These are phyloP conservation scores for Irpex sp. DNA, from an alignment of 1,284 basidiomycete genomes.

Conservation along the genomic window DNA sequence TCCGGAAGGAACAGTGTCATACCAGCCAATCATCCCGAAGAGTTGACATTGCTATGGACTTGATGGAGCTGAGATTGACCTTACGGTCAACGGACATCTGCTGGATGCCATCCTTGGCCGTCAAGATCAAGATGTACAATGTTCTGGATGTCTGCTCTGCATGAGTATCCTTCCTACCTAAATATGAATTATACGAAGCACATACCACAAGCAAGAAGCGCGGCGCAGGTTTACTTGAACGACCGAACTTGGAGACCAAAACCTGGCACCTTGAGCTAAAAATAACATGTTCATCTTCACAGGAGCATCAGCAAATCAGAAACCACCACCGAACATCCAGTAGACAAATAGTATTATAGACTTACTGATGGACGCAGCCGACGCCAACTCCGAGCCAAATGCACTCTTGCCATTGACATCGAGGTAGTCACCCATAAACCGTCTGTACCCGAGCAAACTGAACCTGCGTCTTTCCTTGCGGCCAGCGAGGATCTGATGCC, in stretches of 20 bases:
- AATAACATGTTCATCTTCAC: slow-evolving; percentile 37
- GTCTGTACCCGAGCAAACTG: slow-evolving; percentile 89
- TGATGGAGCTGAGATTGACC: slow-evolving; percentile 85
- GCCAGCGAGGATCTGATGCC: slow-evolving; percentile 86
- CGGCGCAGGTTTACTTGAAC: slow-evolving; percentile 90
- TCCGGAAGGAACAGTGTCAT: slow-evolving; percentile 7
- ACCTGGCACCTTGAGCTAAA: slow-evolving; percentile 88
- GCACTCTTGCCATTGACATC: slow-evolving; percentile 81
- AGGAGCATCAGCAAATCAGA: background rate
- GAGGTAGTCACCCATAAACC: slow-evolving; percentile 97
- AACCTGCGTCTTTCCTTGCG: slow-evolving; percentile 93
- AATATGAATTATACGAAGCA: slow-evolving; percentile 10
- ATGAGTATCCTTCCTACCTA: background rate
- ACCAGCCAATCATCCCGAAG: slow-evolving; percentile 96
- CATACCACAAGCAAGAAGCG: slow-evolving; percentile 87
- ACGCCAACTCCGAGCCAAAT: slow-evolving; percentile 75
- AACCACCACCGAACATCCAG: background rate
- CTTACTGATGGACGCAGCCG: slow-evolving; percentile 75
- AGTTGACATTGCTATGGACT: slow-evolving; percentile 80
- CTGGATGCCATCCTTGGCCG: slow-evolving; percentile 61
- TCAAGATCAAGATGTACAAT: slow-evolving; percentile 76
- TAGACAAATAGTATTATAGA: slow-evolving; percentile 12
- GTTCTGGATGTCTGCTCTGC: slow-evolving; percentile 79
- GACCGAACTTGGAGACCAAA: slow-evolving; percentile 80
- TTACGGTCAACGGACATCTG: slow-evolving; percentile 78